Evolutionary conservation across 2,329 filamentous ascomycete species (phyloP).

Genomic region (Calonectria leucothoes): DNA sequence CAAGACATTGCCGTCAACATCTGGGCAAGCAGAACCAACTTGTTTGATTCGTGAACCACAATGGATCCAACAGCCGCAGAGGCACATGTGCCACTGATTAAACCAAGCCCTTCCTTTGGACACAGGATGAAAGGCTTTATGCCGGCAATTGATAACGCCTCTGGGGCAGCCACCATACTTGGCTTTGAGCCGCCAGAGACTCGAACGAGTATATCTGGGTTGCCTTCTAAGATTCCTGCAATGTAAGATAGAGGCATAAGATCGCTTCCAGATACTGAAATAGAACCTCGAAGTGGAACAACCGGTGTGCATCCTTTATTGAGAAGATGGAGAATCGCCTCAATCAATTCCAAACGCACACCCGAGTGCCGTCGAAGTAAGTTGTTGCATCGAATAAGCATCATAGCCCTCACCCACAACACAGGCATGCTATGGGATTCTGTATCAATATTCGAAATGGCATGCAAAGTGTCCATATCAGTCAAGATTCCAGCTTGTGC

Average conservation of each 20-base stretch:
- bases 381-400: background rate
- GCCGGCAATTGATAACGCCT: background rate
- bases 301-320: background rate
- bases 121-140: background rate
- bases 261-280: background rate
- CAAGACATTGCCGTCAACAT: background rate
- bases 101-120: background rate
- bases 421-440: background rate
- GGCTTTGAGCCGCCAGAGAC: background rate
- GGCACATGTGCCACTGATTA: background rate
- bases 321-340: background rate
- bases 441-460: background rate
- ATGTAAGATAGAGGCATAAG: background rate
- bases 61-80: background rate
- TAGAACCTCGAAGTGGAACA: background rate
- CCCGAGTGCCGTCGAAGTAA: background rate
- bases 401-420: background rate
- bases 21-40: background rate
- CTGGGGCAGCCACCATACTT: background rate
- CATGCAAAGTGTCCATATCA: background rate
- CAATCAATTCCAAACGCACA: background rate
- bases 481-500: background rate
- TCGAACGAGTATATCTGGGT: background rate
- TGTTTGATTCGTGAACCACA: background rate
- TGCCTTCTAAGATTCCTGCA: background rate